phyloP scores from a whole-genome alignment of 208 protist genomes.

The Tetramitus jugosus region DNA sequence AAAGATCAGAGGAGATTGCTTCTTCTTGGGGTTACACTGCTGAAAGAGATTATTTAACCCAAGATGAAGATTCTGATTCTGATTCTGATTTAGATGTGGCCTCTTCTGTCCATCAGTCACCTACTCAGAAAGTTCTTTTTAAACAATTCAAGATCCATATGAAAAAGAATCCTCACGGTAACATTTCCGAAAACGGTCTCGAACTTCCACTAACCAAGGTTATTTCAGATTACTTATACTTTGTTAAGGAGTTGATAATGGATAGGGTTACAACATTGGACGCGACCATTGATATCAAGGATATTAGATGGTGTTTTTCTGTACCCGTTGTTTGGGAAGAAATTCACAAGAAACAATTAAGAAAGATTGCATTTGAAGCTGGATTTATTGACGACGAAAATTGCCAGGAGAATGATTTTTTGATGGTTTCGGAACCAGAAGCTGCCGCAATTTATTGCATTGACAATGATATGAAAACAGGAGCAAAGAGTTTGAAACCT shows the following conservation, averaged over 20 bases:
- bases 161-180: too few species aligned
- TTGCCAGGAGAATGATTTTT: not conserved
- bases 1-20: not conserved
- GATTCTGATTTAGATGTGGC: not conserved
- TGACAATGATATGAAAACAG: too few species aligned
- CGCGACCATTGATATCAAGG: too few species aligned
- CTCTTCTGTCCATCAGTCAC: not conserved
- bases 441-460: not conserved
- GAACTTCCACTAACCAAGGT: too few species aligned
- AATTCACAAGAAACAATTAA: not conserved
- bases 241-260: not conserved
- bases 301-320: too few species aligned
- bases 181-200: too few species aligned
- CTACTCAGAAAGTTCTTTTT: not conserved
- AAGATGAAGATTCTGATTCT: not conserved
- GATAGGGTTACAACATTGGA: too few species aligned
- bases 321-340: not conserved
- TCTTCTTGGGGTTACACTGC: not conserved
- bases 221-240: too few species aligned
- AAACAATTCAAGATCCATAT: not conserved
- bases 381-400: not conserved
- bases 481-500: not conserved
- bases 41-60: not conserved
- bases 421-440: conserved; percentile 1
- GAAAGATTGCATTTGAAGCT: not conserved